Conservation (phyloP, 2,329 filamentous ascomycete species). For the Cordyceps sp. region DNA sequence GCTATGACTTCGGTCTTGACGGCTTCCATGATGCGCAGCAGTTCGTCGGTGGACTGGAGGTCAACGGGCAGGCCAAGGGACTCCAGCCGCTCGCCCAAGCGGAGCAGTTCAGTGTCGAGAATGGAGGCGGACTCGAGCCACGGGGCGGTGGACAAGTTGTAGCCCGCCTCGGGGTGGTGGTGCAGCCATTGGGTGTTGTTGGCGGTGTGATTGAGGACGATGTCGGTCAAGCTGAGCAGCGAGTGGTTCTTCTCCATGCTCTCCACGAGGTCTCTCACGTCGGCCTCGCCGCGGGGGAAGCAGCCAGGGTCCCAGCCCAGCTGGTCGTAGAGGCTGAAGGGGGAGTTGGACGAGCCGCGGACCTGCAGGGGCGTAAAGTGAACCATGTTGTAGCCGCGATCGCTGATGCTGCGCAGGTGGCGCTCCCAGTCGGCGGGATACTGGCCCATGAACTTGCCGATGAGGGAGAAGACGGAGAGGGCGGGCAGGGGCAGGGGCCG, state of each 20-base stretch:
- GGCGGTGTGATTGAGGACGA: slow-evolving; percentile 96
- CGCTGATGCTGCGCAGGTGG: slow-evolving; percentile 74
- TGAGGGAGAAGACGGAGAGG: slow-evolving; percentile 78
- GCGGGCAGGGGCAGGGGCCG: slow-evolving; percentile 67
- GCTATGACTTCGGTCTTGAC: slow-evolving; percentile 69
- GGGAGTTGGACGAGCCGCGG: slow-evolving; percentile 81
- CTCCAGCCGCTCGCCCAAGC: slow-evolving; percentile 59
- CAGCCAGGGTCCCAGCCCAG: slow-evolving; percentile 64
- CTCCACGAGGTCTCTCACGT: slow-evolving; percentile 59
- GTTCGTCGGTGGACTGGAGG: slow-evolving; percentile 52
- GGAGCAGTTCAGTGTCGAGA: slow-evolving; percentile 47
- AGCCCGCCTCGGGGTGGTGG: slow-evolving; percentile 87
- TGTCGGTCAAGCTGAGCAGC: slow-evolving; percentile 78
- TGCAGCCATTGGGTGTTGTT: slow-evolving; percentile 90
- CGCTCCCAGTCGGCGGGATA: slow-evolving; percentile 83
- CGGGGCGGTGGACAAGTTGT: slow-evolving; percentile 83
- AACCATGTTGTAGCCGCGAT: slow-evolving; percentile 95
- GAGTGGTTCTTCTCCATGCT: slow-evolving; percentile 76
- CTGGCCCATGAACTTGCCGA: slow-evolving; percentile 96
- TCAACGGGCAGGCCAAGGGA: slow-evolving; percentile 60
- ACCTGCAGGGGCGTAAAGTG: slow-evolving; percentile 92
- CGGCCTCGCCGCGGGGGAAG: slow-evolving; percentile 74
- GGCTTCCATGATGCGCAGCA: slow-evolving; percentile 67
- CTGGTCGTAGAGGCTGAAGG: slow-evolving; percentile 93
- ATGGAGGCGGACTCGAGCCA: slow-evolving; percentile 50